Evolutionary conservation across 306 rosid species (phyloP).

Genomic region (Argentina anserina): DNA sequence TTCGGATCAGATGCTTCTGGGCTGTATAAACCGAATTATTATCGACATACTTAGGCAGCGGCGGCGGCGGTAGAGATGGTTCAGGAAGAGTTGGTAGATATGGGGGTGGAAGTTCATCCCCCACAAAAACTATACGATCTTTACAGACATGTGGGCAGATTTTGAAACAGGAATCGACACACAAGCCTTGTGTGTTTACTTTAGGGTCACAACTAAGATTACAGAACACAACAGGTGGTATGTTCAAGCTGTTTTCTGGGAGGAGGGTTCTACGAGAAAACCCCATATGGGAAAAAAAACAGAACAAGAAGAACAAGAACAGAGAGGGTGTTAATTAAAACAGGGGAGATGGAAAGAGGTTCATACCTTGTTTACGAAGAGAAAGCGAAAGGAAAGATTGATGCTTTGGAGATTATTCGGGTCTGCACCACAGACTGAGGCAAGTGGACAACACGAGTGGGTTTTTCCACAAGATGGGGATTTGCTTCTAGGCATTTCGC

Average conservation of each 20-base stretch:
- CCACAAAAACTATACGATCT: neutral
- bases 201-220: neutral
- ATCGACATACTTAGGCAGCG: accelerated
- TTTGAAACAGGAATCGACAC: neutral
- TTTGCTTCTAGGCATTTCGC: slow-evolving; percentile 3
- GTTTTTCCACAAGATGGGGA: neutral
- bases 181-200: neutral
- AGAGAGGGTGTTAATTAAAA: neutral
- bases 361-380: slow-evolving; percentile 3
- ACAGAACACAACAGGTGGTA: neutral
- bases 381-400: neutral
- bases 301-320: neutral
- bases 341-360: neutral
- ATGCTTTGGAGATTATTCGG: neutral
- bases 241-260: too few species aligned
- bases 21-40: neutral
- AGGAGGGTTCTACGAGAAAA: slow-evolving; percentile 13
- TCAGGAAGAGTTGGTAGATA: neutral
- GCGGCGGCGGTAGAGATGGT: neutral
- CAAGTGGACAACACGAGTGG: neutral
- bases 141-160: neutral
- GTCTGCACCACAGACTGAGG: neutral
- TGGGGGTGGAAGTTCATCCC: neutral
- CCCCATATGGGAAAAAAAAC: slow-evolving; percentile 13
- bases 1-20: neutral